Conservation (phyloP, 1,284 basidiomycete genomes). For the Cutaneotrichosporon arboriforme region DNA sequence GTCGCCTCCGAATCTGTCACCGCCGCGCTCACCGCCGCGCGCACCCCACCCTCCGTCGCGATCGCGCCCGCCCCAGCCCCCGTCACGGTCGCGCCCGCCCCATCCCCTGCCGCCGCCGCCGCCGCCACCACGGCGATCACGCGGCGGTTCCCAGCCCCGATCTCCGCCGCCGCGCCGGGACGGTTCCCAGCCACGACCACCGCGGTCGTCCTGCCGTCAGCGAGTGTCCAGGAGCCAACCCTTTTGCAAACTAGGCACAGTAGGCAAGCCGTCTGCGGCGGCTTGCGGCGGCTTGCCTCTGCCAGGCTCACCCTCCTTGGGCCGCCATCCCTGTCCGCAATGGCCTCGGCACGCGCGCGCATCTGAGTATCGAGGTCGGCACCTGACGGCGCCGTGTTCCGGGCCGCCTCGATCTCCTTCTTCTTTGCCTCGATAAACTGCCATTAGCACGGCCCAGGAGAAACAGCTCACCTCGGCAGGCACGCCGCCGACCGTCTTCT, state of each 20-base stretch:
- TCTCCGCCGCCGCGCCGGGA: slow-evolving; percentile 6
- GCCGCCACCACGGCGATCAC: slow-evolving; percentile 9
- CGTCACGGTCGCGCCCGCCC: slow-evolving; percentile 13
- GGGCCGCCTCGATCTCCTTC: slow-evolving; percentile 70
- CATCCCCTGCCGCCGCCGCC: slow-evolving; percentile 1
- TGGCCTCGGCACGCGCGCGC: slow-evolving; percentile 14
- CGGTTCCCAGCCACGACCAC: slow-evolving; percentile 8
- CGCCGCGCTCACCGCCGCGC: too few relatives aligned
- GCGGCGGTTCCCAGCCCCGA: slow-evolving; percentile 4
- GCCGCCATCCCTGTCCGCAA: slow-evolving; percentile 1
- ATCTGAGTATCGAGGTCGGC: slow-evolving; percentile 12
- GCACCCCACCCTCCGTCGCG: slow-evolving; percentile 11
- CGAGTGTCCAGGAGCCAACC: too few relatives aligned
- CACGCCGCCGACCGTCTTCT: slow-evolving; percentile 80
- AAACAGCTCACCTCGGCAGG: slow-evolving; percentile 58
- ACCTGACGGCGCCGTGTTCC: slow-evolving; percentile 44
- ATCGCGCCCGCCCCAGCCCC: slow-evolving; percentile 12
- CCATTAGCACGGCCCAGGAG: background rate
- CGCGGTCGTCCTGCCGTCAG: background rate
- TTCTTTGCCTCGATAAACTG: slow-evolving; percentile 91
- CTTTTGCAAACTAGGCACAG: too few relatives aligned
- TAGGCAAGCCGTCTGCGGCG: too few relatives aligned
- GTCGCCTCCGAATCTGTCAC: too few relatives aligned
- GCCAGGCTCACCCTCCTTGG: slow-evolving; percentile 2
- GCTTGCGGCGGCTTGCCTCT: too few relatives aligned